A percentile compares a stretch with the other conserved stretches of the same genome.
phyloP scores from a whole-genome alignment of 768 basidiomycete genomes.

The Vararia minispora region DNA sequence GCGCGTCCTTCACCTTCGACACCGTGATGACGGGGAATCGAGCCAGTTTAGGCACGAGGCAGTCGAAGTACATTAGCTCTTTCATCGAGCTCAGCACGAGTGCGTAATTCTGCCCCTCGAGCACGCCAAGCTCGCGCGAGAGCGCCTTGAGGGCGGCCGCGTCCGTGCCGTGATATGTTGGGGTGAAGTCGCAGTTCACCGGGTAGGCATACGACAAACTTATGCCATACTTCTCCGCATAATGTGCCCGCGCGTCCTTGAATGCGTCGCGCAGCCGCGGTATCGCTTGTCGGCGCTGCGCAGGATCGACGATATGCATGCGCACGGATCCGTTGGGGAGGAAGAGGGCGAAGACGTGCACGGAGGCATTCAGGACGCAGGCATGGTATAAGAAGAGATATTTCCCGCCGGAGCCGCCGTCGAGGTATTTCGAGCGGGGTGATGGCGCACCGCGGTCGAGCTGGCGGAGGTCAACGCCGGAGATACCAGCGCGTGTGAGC shows the following conservation, averaged over 20 bases:
- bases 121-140: conserved; percentile 71
- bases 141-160: conserved; percentile 74
- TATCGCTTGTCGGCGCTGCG: conserved; percentile 75
- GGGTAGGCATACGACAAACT: conserved; percentile 55
- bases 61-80: conserved; percentile 75
- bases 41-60: conserved; percentile 51
- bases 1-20: conserved; percentile 67
- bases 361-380: conserved; percentile 52
- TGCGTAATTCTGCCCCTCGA: conserved; percentile 64
- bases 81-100: conserved; percentile 82
- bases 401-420: conserved; percentile 56
- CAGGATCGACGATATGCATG: conserved; percentile 85
- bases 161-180: conserved; percentile 72
- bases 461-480: conserved; percentile 76
- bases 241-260: conserved; percentile 44
- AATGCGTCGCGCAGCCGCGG: conserved; percentile 71
- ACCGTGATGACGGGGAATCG: conserved; percentile 86
- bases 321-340: conserved; percentile 57
- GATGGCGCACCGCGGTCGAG: conserved; percentile 53
- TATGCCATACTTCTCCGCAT: conserved; percentile 27
- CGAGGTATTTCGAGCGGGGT: conserved; percentile 59
- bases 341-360: conserved; percentile 88
- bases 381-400: conserved; percentile 88
- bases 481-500: conserved; percentile 70
- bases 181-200: conserved; percentile 43